Evolutionary conservation across 2,329 filamentous ascomycete genomes (phyloP).

Genomic region (Cladosporium austrohemisphaericum): DNA sequence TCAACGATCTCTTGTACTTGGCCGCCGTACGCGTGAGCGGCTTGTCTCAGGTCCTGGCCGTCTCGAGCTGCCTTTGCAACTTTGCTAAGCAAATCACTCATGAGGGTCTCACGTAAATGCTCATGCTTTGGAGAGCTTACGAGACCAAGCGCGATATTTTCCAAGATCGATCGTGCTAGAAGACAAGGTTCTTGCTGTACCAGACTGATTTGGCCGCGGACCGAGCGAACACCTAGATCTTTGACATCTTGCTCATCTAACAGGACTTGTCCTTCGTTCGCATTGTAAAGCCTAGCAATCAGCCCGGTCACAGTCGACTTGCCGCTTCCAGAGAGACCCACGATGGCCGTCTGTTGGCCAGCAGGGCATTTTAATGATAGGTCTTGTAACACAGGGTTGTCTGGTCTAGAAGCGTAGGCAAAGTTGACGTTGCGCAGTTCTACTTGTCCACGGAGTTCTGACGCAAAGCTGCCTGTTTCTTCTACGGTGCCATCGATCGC

Average conservation of each 20-base stretch:
- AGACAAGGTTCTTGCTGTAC: slow-evolving; percentile 37
- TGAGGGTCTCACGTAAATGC: slow-evolving; percentile 5
- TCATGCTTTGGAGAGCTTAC: slow-evolving; percentile 26
- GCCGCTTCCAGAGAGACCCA: slow-evolving; percentile 36
- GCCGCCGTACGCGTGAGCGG: slow-evolving; percentile 32
- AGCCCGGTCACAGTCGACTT: slow-evolving; percentile 38
- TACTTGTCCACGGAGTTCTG: slow-evolving; percentile 45
- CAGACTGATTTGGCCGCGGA: slow-evolving; percentile 31
- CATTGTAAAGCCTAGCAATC: slow-evolving; percentile 33
- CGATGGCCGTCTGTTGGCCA: slow-evolving; percentile 45
- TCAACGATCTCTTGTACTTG: slow-evolving; percentile 32
- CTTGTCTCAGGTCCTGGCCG: slow-evolving; percentile 33
- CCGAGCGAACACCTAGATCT: slow-evolving; percentile 32
- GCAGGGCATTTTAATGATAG: slow-evolving; percentile 36
- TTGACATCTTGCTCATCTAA: slow-evolving; percentile 32
- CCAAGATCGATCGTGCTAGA: slow-evolving; percentile 33
- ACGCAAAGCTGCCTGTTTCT: slow-evolving; percentile 25
- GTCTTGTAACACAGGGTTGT: slow-evolving; percentile 34
- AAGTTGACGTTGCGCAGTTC: slow-evolving; percentile 65
- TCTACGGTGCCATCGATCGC: slow-evolving; percentile 36
- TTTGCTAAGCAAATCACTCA: slow-evolving; percentile 6
- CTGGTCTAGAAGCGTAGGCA: slow-evolving; percentile 57
- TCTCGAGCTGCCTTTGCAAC: slow-evolving; percentile 36
- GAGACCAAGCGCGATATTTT: slow-evolving; percentile 38
- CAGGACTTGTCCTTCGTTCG: slow-evolving; percentile 28